Evolutionary conservation across 208 protist species (phyloP).

Genomic region (Tritrichomonas musculus): DNA sequence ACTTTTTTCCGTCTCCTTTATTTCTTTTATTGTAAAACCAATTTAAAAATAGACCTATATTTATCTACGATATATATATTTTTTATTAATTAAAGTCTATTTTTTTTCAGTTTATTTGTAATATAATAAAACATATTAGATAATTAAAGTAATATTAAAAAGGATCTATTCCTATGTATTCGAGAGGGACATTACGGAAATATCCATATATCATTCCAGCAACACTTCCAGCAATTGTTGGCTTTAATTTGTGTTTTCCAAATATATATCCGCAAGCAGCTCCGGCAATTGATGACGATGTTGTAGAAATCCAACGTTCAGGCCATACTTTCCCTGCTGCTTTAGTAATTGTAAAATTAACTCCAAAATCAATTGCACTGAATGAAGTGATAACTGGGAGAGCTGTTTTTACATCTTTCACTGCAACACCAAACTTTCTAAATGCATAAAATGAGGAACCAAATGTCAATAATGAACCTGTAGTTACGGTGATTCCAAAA

Average conservation of each 20-base stretch:
- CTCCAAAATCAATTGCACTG: not conserved
- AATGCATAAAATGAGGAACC: not conserved
- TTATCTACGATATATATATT: too few species aligned
- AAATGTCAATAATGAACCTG: not conserved
- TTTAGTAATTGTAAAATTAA: slow-evolving; percentile 22
- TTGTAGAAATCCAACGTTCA: not conserved
- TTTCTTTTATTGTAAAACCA: too few species aligned
- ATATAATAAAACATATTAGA: too few species aligned
- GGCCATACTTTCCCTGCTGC: not conserved
- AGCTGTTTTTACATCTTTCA: not conserved
- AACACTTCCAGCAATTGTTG: slow-evolving; percentile 18
- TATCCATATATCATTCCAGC: not conserved
- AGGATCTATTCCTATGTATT: not conserved
- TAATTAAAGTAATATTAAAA: slow-evolving; percentile 19
- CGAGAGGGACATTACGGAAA: not conserved
- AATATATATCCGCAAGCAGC: slow-evolving; percentile 10
- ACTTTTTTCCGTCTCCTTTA: too few species aligned
- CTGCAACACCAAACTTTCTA: not conserved
- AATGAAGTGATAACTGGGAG: not conserved
- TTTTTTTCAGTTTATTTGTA: too few species aligned
- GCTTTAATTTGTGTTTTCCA: not conserved
- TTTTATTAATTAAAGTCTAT: too few species aligned
- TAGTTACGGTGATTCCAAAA: not conserved
- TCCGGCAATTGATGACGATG: not conserved
- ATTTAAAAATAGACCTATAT: too few species aligned